phyloP scores from a whole-genome alignment of 305 asterid genomes.

The Coffea humblotiana region DNA sequence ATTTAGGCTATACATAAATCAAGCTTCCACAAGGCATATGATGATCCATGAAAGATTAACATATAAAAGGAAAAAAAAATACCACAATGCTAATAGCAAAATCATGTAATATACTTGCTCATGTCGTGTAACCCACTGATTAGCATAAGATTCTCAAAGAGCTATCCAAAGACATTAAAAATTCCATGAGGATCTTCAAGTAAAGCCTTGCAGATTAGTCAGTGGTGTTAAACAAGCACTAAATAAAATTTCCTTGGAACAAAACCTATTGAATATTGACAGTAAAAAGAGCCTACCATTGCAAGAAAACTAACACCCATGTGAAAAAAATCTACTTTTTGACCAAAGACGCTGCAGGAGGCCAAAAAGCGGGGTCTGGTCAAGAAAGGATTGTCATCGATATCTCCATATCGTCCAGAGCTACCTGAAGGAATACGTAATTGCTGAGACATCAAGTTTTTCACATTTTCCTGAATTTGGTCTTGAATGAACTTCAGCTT shows the following conservation, averaged over 20 bases:
- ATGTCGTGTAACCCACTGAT: too few species aligned
- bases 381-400: conserved; percentile 15
- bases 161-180: not conserved
- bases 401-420: conserved; percentile 26
- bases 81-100: not conserved
- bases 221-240: too few species aligned
- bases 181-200: not conserved
- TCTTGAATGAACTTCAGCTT: conserved; percentile 66
- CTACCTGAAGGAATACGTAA: conserved; percentile 53
- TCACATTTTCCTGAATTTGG: conserved; percentile 79
- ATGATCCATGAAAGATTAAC: too few species aligned
- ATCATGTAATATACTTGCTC: not conserved
- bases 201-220: not conserved
- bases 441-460: conserved; percentile 78
- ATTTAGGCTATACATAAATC: too few species aligned
- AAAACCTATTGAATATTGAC: not conserved
- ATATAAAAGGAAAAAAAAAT: too few species aligned
- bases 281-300: not conserved
- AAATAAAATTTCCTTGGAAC: not conserved
- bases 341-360: conserved; percentile 88
- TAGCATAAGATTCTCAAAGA: not conserved
- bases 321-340: conserved; percentile 46
- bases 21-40: too few species aligned
- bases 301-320: not conserved
- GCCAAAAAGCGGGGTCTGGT: conserved; percentile 66